These are phyloP conservation scores for Stagonosporopsis chrysanthemi DNA, from an alignment of 2,329 filamentous ascomycete species.

Conservation along the genomic window DNA sequence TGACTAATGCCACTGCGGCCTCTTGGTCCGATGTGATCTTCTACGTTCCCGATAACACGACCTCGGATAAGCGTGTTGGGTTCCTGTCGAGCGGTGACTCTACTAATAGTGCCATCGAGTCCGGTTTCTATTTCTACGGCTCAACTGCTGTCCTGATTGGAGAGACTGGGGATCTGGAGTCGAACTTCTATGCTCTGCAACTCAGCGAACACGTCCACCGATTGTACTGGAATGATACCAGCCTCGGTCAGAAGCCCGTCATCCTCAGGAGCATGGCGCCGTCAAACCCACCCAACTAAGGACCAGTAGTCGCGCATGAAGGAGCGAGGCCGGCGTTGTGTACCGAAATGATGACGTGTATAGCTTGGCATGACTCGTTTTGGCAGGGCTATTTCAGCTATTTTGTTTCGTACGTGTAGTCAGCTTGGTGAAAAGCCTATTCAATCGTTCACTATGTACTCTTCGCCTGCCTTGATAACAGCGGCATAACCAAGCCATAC, in stretches of 20 bases:
- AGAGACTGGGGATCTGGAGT: slow-evolving; percentile 23
- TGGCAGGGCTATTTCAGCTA: not conserved
- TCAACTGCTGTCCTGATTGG: slow-evolving; percentile 23
- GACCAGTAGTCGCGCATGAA: not conserved
- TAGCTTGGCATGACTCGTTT: not conserved
- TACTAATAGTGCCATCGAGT: slow-evolving; percentile 13
- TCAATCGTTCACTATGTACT: not conserved
- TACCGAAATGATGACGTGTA: not conserved
- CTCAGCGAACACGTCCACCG: slow-evolving; percentile 20
- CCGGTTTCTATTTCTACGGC: slow-evolving; percentile 32
- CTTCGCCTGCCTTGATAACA: not conserved
- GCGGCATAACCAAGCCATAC: not conserved
- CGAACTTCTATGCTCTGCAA: slow-evolving; percentile 21
- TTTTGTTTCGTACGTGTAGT: not conserved
- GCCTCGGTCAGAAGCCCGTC: slow-evolving; percentile 27
- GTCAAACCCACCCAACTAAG: slow-evolving; percentile 20
- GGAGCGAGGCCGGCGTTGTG: too few relatives aligned
- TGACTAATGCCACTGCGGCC: slow-evolving; percentile 10
- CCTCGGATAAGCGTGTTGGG: slow-evolving; percentile 24
- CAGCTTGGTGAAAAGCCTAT: not conserved
- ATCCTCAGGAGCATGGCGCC: slow-evolving; percentile 28
- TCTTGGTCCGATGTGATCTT: slow-evolving; percentile 30
- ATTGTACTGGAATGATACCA: slow-evolving; percentile 37
- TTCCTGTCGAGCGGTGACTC: slow-evolving; percentile 21
- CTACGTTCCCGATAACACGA: slow-evolving; percentile 19